Evolutionary conservation across 2,329 filamentous ascomycete genomes (phyloP), one percentile per base, ranked within the genome.

Genomic region (Epicoccum sorghinum): DNA sequence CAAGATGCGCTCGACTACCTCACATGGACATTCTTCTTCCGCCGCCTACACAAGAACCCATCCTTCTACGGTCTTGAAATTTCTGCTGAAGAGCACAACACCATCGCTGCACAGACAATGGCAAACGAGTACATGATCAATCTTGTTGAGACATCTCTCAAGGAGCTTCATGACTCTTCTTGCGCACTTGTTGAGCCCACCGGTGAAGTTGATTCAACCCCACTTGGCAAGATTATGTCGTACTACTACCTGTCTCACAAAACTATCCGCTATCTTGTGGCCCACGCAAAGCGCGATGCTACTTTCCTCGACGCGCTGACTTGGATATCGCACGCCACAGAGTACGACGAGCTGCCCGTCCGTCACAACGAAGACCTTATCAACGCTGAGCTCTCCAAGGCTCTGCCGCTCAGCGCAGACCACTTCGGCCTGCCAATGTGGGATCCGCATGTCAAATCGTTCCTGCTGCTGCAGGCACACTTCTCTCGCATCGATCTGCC

Each of bases 21-120:
- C 47, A 99, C 95, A 0, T 99, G 96, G 95, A 99, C 96, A 0
- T 99, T 99, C 80, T 99, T 99, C 84, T 99, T 99, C 83, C 86
- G 96, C 3, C 84, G 95, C 9, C 79, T 99, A 35, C 95, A 99
- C 80, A 99, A 99, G 81, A 99, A 99, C 66, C 95, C 95, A 1
- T 96, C 93, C 0, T 99, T 96, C 78, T 99, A 99, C 66, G 96
- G 96, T 0, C 86, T 99, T 0, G 90, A 97, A 71, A 95, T 99
- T 39, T 91, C 90, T 0, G 89, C 90, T 0, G 93, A 97, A 65
- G 92, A 97, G 65, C 92, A 97, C 76, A 96, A 92, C 71, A 93
- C 89, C 7, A 86, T 92, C 27, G 83, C 86, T 6, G 93, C 96
- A 0, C 93, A 97, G 72, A 85, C 90, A 61, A 81, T 90, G 54